Evolutionary conservation across 495 filamentous ascomycete genomes (phyloP).

Genomic region (Neurospora discreta): DNA sequence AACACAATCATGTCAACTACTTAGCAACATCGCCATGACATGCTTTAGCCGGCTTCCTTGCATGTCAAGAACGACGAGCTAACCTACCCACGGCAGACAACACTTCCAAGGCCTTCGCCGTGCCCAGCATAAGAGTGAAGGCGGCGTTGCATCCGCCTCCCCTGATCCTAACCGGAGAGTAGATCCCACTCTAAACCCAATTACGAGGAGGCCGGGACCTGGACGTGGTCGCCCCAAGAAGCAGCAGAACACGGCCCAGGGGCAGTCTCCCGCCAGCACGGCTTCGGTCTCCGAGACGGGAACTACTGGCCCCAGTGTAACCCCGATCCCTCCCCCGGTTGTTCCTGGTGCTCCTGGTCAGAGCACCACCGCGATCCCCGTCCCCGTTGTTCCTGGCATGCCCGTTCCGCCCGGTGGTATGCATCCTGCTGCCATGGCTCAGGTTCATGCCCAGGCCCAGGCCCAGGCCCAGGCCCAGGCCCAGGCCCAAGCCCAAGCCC

Average conservation of each 20-base stretch:
- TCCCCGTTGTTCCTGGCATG: constrained; percentile 1
- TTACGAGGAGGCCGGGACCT: constrained; percentile 38
- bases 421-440: background rate
- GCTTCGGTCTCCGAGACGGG: background rate
- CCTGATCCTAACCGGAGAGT: constrained; percentile 18
- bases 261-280: constrained; percentile 3
- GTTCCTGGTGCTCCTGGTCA: constrained; percentile 1
- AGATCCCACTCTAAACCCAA: constrained; percentile 36
- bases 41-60: background rate
- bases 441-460: background rate
- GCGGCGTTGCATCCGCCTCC: constrained; percentile 1
- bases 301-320: background rate
- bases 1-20: background rate
- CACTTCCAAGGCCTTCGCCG: constrained; percentile 41
- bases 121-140: constrained; percentile 34
- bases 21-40: background rate
- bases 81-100: constrained; percentile 25
- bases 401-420: background rate
- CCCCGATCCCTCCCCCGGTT: background rate
- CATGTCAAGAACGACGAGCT: constrained; percentile 1
- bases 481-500: background rate
- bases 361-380: background rate
- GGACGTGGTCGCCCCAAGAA: constrained; percentile 38
- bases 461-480: background rate
- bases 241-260: constrained; percentile 9